phyloP scores from a whole-genome alignment of 2,329 filamentous ascomycete species.

The Lizonia empirigonia region DNA sequence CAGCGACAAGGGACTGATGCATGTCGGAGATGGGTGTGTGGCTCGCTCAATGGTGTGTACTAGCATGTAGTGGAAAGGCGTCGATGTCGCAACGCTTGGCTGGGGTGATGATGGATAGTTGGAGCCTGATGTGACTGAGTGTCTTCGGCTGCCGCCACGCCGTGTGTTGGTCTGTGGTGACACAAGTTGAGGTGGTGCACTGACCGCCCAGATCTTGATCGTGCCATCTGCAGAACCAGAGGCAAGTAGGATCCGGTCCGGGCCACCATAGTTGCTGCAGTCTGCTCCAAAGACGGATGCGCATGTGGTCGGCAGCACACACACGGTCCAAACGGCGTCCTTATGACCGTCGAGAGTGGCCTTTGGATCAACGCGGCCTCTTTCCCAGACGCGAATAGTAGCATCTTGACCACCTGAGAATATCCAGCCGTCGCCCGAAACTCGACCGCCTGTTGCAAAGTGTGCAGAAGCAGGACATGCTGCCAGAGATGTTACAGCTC shows the following conservation, averaged over 20 bases:
- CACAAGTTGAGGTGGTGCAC: conserved; percentile 81
- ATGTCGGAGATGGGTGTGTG: conserved; percentile 79
- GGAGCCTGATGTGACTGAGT: conserved; percentile 93
- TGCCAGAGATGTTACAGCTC: conserved; percentile 83
- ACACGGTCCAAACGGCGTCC: conserved; percentile 94
- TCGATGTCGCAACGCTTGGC: conserved; percentile 81
- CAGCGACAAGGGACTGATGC: conserved; percentile 84
- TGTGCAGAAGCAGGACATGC: conserved; percentile 87
- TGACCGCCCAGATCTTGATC: conserved; percentile 93
- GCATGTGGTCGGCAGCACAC: conserved; percentile 83
- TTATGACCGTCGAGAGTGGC: conserved; percentile 92
- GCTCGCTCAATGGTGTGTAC: conserved; percentile 82
- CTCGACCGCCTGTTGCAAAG: conserved; percentile 86
- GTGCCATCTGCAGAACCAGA: conserved; percentile 90
- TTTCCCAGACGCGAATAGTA: conserved; percentile 93
- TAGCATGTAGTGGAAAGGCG: conserved; percentile 85
- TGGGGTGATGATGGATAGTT: conserved; percentile 91
- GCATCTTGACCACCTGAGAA: conserved; percentile 96
- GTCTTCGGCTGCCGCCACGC: conserved; percentile 77
- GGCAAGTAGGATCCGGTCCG: conserved; percentile 86
- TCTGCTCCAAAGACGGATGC: conserved; percentile 78
- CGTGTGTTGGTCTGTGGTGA: conserved; percentile 77
- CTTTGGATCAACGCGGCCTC: conserved; percentile 91
- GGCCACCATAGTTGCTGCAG: conserved; percentile 73
- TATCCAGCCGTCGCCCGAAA: conserved; percentile 94